A percentile compares a stretch with the other conserved stretches of the same genome.
These are phyloP conservation scores for Aspergillus alliaceus DNA, from an alignment of 2,329 filamentous ascomycete species.

Conservation along the genomic window DNA sequence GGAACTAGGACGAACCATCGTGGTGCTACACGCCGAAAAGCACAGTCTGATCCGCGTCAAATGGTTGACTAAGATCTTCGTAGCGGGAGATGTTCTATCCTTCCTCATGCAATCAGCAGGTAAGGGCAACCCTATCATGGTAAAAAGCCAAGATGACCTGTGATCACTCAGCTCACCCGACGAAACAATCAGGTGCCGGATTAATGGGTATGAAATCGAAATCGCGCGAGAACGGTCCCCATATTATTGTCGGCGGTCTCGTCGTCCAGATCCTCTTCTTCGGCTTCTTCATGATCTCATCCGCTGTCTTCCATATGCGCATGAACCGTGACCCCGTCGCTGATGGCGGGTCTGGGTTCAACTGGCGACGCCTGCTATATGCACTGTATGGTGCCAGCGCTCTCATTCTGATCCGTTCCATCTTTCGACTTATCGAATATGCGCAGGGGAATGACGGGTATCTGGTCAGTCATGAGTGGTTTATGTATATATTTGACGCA, in stretches of 20 bases:
- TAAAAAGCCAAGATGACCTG: too few species aligned
- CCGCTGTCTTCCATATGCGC: conserved; percentile 7
- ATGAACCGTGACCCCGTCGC: conserved; percentile 5
- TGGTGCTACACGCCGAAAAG: conserved; percentile 13
- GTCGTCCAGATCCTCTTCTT: conserved; percentile 61
- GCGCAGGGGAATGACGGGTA: conserved; percentile 7
- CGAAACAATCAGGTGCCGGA: not conserved
- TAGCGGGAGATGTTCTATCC: conserved; percentile 23
- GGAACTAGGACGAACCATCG: conserved; percentile 22
- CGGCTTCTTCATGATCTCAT: conserved; percentile 51
- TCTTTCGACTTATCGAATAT: conserved; percentile 14
- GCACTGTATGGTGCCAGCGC: conserved; percentile 11
- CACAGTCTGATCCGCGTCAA: conserved; percentile 19
- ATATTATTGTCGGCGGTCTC: conserved; percentile 56
- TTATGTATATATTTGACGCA: conserved; percentile 18
- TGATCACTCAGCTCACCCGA: not conserved
- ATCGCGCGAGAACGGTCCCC: not conserved
- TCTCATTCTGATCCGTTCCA: conserved; percentile 14
- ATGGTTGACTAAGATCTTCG: conserved; percentile 28
- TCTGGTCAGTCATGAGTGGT: conserved; percentile 7
- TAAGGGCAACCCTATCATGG: too few species aligned
- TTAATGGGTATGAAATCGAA: not conserved
- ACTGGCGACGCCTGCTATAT: conserved; percentile 10
- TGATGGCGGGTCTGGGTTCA: not conserved
- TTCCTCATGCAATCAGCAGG: conserved; percentile 26